These are phyloP conservation scores for Scalesia atractyloides DNA, from an alignment of 129 eudicot species.

Conservation along the genomic window DNA sequence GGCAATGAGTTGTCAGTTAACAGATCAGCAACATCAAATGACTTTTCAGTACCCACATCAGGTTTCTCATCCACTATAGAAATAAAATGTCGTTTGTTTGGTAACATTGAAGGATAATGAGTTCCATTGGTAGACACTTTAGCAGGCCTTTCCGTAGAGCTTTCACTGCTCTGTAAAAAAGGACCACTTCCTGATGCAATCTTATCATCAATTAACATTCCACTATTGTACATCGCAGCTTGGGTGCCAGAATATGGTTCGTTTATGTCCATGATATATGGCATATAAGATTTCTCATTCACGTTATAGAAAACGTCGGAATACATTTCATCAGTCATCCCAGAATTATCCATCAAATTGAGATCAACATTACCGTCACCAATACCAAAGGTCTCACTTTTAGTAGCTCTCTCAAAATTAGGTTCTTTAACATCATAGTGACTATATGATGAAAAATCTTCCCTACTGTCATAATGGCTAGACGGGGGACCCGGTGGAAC, in stretches of 20 bases:
- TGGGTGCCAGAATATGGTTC: constrained; percentile 31
- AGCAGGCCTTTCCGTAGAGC: constrained; percentile 29
- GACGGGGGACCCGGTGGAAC: constrained; percentile 27
- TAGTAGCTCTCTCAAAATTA: no score
- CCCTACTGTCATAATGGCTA: constrained; percentile 34
- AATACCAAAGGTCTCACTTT: constrained; percentile 28
- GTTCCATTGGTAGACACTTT: constrained; percentile 21
- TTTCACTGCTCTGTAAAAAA: constrained; percentile 24
- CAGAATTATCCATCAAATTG: constrained; percentile 33
- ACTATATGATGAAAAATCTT: constrained; percentile 36
- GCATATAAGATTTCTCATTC: constrained; percentile 26
- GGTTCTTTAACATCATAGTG: constrained; percentile 28
- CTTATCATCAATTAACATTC: constrained; percentile 21
- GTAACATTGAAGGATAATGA: constrained; percentile 17
- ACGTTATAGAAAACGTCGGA: constrained; percentile 15
- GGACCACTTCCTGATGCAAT: constrained; percentile 26
- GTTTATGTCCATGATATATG: constrained; percentile 16
- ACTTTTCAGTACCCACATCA: constrained; percentile 27
- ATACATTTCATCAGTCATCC: constrained; percentile 25
- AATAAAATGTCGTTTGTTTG: constrained; percentile 27
- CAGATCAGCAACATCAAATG: constrained; percentile 30
- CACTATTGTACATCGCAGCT: constrained; percentile 20
- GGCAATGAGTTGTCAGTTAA: constrained; percentile 23
- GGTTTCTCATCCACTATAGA: constrained; percentile 28
- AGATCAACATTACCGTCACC: constrained; percentile 27